Conservation (phyloP, 805 yeast species). For the Tetrapisispora pingtungensis region DNA sequence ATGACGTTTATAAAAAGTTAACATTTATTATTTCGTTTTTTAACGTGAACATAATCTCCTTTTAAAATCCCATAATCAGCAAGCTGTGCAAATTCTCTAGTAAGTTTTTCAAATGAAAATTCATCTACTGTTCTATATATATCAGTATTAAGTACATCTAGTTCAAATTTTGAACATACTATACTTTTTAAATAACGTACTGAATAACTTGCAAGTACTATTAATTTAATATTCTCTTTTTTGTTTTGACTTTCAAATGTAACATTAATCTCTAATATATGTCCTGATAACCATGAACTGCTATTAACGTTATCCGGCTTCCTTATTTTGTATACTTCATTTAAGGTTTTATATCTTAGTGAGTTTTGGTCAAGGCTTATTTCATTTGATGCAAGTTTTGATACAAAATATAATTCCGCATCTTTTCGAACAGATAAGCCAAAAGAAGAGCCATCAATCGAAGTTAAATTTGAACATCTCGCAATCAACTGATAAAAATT, state of each 20-base stretch:
- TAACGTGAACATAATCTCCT: constrained; percentile 3
- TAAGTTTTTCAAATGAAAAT: constrained; percentile 6
- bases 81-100: constrained; percentile 16
- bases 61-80: constrained; percentile 9
- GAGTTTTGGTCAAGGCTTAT: constrained; percentile 16
- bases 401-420: constrained; percentile 59
- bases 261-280: constrained; percentile 8
- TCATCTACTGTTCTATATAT: constrained; percentile 6
- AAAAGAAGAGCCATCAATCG: constrained; percentile 51
- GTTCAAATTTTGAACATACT: constrained; percentile 6
- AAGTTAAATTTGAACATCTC: constrained; percentile 31
- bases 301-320: not conserved
- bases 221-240: not conserved
- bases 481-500: constrained; percentile 35
- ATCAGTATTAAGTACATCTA: constrained; percentile 5
- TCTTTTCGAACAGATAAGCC: constrained; percentile 40
- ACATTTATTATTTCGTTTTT: not conserved
- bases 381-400: constrained; percentile 32
- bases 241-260: not conserved
- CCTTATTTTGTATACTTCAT: constrained; percentile 26
- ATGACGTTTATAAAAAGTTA: too few species aligned
- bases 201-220: constrained; percentile 10
- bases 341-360: constrained; percentile 24
- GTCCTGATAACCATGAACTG: constrained; percentile 9
- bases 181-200: constrained; percentile 19